Evolutionary conservation across 495 filamentous ascomycete species (phyloP).

Genomic region (Aspergillus sparsus): DNA sequence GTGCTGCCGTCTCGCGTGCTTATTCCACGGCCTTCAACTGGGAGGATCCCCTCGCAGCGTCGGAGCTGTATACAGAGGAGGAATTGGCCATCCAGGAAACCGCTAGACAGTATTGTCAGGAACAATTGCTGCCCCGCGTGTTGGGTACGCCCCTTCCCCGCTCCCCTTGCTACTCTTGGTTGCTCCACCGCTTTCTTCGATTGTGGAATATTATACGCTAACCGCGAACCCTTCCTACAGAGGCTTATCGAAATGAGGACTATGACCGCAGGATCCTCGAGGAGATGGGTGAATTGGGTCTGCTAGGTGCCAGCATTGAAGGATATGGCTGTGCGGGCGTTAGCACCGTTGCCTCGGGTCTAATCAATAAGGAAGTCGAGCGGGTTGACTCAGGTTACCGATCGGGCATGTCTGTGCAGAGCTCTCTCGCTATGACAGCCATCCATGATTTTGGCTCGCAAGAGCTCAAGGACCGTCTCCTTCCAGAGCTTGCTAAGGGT

Average conservation of each 20-base stretch:
- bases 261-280: constrained; percentile 86
- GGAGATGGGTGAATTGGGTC: constrained; percentile 95
- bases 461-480: constrained; percentile 86
- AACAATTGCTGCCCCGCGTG: constrained; percentile 79
- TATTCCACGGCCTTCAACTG: constrained; percentile 75
- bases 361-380: constrained; percentile 96
- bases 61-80: constrained; percentile 79
- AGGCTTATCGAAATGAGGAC: constrained; percentile 92
- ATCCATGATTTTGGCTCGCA: constrained; percentile 89
- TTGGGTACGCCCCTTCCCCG: constrained; percentile 58
- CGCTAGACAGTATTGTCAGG: constrained; percentile 90
- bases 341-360: constrained; percentile 83
- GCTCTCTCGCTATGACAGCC: constrained; percentile 92
- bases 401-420: constrained; percentile 95
- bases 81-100: constrained; percentile 88
- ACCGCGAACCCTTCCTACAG: constrained; percentile 43
- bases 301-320: constrained; percentile 86
- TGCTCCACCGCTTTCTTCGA: neutral
- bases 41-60: constrained; percentile 82
- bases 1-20: constrained; percentile 28
- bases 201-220: neutral
- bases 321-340: constrained; percentile 96
- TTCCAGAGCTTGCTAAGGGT: constrained; percentile 83
- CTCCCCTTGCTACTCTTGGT: too few species aligned
- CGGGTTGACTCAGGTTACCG: constrained; percentile 94